phyloP scores from a whole-genome alignment of 805 yeast genomes.

The Pichia heedii region DNA sequence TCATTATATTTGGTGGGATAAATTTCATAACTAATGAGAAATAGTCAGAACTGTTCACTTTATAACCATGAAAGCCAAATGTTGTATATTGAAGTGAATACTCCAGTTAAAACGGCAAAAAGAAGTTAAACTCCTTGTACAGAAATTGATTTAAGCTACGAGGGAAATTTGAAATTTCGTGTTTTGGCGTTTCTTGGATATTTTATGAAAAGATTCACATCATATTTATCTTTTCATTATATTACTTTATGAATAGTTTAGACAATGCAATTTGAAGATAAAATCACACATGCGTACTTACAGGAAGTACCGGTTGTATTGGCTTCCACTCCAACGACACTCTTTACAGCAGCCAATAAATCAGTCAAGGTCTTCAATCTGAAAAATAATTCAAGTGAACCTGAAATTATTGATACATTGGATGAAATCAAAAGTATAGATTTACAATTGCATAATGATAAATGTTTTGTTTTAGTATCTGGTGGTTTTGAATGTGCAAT shows the following conservation, averaged over 20 bases:
- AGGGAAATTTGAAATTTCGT: background rate
- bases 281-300: constrained; percentile 24
- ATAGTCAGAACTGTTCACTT: too few species aligned
- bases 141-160: background rate
- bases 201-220: too few species aligned
- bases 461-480: constrained; percentile 23
- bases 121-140: background rate
- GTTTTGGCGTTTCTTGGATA: constrained; percentile 1
- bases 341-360: constrained; percentile 44
- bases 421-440: constrained; percentile 38
- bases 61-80: too few species aligned
- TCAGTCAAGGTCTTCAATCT: constrained; percentile 47
- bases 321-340: constrained; percentile 21
- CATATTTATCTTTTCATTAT: too few species aligned
- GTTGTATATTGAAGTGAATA: too few species aligned
- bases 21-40: too few species aligned
- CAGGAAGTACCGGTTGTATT: constrained; percentile 17
- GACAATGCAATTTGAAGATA: constrained; percentile 19
- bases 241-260: too few species aligned
- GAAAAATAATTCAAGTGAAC: constrained; percentile 46
- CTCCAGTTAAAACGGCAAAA: too few species aligned
- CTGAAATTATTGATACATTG: constrained; percentile 45
- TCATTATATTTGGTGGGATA: too few species aligned
- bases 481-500: constrained; percentile 34
- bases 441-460: constrained; percentile 15